Conservation (phyloP, 2,329 filamentous ascomycete species). For the Colletotrichum sp. region DNA sequence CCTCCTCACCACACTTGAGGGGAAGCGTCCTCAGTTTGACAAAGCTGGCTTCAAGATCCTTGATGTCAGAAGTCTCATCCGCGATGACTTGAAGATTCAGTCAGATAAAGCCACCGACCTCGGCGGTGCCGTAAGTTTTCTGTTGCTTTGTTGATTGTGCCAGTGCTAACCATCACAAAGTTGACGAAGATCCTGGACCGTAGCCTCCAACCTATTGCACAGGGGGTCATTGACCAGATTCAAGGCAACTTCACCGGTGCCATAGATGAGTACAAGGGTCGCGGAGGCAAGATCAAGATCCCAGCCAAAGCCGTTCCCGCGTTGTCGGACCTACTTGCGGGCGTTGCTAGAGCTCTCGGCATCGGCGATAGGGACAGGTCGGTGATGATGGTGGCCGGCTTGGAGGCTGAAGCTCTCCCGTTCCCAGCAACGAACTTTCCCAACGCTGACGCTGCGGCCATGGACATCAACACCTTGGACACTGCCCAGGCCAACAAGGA, state of each 20-base stretch:
- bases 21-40: conserved; percentile 11
- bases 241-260: neutral
- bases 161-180: neutral
- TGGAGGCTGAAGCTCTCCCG: neutral
- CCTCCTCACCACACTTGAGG: neutral
- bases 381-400: neutral
- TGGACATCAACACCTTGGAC: neutral
- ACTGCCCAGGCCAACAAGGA: neutral
- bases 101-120: conserved; percentile 5
- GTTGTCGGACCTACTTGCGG: conserved; percentile 4
- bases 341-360: conserved; percentile 3
- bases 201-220: neutral
- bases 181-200: neutral
- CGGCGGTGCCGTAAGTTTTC: neutral
- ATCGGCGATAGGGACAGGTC: neutral
- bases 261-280: conserved; percentile 3
- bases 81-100: conserved; percentile 2
- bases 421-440: neutral
- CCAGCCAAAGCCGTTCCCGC: conserved; percentile 7
- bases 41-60: conserved; percentile 16
- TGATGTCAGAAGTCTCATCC: conserved; percentile 12
- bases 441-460: neutral
- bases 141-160: fast-evolving
- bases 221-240: neutral
- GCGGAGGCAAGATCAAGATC: conserved; percentile 17